Percentiles rank a stretch among this genome's conserved stretches.
Conservation (phyloP, 78 protist genomes). For the Polysphondylium violaceum region DNA sequence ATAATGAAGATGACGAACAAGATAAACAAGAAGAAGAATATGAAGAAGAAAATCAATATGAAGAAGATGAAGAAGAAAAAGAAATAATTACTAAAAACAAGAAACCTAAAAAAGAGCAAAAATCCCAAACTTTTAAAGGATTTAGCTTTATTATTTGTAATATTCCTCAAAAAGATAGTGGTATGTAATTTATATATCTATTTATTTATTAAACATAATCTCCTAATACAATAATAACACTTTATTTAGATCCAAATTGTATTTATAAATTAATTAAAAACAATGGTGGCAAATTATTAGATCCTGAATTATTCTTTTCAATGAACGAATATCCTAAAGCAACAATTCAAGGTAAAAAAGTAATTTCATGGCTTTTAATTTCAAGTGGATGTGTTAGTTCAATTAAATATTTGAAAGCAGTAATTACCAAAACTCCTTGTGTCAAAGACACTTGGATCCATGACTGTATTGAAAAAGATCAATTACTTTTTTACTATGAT, state of each 20-base stretch:
- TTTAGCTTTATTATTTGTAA: background rate
- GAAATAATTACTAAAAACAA: background rate
- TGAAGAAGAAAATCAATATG: background rate
- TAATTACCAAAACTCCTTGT: background rate
- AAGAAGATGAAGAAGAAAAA: slow-evolving; percentile 13
- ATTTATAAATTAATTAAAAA: background rate
- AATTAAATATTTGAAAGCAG: background rate
- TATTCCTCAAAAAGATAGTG: too few relatives aligned
- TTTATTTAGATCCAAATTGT: too few relatives aligned
- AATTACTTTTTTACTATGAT: background rate
- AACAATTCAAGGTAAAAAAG: background rate
- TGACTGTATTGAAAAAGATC: background rate
- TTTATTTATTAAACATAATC: too few relatives aligned
- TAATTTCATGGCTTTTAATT: background rate
- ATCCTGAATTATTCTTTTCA: background rate
- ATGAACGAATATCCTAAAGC: background rate
- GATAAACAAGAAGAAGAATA: background rate
- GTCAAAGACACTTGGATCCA: background rate
- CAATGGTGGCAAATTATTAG: background rate
- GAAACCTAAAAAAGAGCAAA: background rate
- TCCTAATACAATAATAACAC: background rate
- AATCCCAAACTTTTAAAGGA: background rate
- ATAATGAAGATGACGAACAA: background rate
- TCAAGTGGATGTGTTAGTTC: background rate
- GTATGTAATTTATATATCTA: too few relatives aligned